Evolutionary conservation across 2,329 filamentous ascomycete genomes (phyloP).

Genomic region (Fusarium pseudograminearum): DNA sequence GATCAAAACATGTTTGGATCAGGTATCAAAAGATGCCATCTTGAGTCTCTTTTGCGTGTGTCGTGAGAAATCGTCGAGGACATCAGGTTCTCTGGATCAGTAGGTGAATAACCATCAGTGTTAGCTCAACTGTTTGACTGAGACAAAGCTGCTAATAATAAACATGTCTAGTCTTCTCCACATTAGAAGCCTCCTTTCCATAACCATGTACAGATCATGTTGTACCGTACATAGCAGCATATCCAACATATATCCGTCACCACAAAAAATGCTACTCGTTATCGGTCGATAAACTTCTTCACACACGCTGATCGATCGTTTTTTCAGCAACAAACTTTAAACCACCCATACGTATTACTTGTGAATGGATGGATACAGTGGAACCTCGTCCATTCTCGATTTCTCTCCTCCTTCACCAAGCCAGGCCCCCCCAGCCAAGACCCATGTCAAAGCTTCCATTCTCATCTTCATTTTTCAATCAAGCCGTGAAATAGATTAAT

Average conservation of each 20-base stretch:
- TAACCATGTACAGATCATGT: conserved; percentile 1
- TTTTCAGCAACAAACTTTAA: conserved; percentile 2
- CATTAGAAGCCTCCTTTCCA: conserved; percentile 8
- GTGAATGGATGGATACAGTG: conserved; percentile 6
- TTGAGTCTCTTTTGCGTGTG: not conserved
- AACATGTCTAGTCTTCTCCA: conserved; percentile 11
- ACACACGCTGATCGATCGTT: conserved; percentile 20
- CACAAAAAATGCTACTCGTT: conserved; percentile 13
- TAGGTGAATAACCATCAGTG: not conserved
- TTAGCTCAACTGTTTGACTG: not conserved
- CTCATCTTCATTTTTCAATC: conserved; percentile 3
- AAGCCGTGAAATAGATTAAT: not conserved
- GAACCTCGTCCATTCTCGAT: conserved; percentile 1
- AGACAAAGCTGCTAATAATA: conserved; percentile 14
- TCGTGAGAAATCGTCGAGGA: not conserved
- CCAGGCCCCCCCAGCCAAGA: not conserved
- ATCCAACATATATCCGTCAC: not conserved
- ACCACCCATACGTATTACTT: not conserved
- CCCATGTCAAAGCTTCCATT: conserved; percentile 21
- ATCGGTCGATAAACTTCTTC: conserved; percentile 18
- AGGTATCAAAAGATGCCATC: not conserved
- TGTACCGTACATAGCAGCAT: not conserved
- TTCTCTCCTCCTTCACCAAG: not conserved
- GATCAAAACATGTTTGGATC: conserved; percentile 6
- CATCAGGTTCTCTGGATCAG: not conserved